Percentiles rank a stretch among this genome's conserved stretches.
These are phyloP conservation scores for Chlorophyllum brunneum DNA, from an alignment of 768 basidiomycete species.

Conservation along the genomic window DNA sequence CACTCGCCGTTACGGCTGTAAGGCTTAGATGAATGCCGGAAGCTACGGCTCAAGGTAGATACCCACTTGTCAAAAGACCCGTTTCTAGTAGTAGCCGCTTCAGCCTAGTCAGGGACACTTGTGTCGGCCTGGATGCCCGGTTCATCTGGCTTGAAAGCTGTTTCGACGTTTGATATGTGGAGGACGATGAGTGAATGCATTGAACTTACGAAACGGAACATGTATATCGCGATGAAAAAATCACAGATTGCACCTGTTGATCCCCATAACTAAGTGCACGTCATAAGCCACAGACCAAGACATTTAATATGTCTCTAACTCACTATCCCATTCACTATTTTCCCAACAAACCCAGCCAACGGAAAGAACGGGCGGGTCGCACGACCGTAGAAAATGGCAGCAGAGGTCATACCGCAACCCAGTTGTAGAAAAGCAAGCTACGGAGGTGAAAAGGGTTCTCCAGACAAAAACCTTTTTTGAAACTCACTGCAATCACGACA, in stretches of 20 bases:
- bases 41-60: not conserved
- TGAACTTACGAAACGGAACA: conserved; percentile 3
- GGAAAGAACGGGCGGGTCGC: too few relatives aligned
- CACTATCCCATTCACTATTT: too few relatives aligned
- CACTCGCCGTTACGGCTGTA: not conserved
- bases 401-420: not conserved
- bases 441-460: too few relatives aligned
- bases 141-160: not conserved
- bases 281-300: not conserved
- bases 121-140: not conserved
- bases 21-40: not conserved
- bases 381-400: not conserved
- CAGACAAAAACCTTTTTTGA: not conserved
- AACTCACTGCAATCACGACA: not conserved
- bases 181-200: too few relatives aligned
- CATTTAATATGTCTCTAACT: not conserved
- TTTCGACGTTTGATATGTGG: not conserved
- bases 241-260: not conserved
- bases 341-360: not conserved
- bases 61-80: not conserved
- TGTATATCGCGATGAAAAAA: not conserved
- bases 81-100: conserved; percentile 4
- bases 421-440: not conserved
- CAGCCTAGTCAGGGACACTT: not conserved
- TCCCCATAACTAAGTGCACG: not conserved